Evolutionary conservation across 768 basidiomycete genomes (phyloP).

Genomic region (Harrya chromipes): DNA sequence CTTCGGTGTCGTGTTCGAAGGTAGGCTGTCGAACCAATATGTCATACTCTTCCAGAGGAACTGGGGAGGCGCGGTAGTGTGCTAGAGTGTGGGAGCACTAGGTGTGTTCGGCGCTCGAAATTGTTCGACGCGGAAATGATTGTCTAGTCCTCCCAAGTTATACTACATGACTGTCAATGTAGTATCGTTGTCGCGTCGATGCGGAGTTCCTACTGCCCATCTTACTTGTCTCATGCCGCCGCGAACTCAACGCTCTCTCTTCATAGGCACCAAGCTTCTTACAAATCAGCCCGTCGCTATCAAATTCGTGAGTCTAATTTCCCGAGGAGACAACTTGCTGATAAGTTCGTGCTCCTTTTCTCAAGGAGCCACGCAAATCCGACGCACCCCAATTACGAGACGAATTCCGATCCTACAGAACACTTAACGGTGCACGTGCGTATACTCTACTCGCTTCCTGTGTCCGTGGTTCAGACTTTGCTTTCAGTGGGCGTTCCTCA

Average conservation of each 20-base stretch:
- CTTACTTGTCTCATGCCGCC: neutral
- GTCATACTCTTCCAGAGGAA: conserved; percentile 2
- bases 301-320: conserved; percentile 75
- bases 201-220: neutral
- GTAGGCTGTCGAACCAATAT: conserved; percentile 41
- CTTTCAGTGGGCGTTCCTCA: conserved; percentile 88
- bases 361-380: conserved; percentile 91
- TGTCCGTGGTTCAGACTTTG: conserved; percentile 13
- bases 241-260: conserved; percentile 15
- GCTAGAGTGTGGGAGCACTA: neutral
- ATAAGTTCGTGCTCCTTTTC: conserved; percentile 11
- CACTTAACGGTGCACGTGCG: conserved; percentile 85
- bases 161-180: conserved; percentile 5
- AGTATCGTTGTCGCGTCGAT: conserved; percentile 1
- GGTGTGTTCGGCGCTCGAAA: conserved; percentile 12
- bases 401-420: conserved; percentile 97
- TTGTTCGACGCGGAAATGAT: conserved; percentile 2
- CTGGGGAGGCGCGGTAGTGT: neutral
- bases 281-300: conserved; percentile 89
- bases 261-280: conserved; percentile 76
- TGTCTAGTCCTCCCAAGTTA: conserved; percentile 2
- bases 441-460: conserved; percentile 18
- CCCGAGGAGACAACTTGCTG: conserved; percentile 10
- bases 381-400: conserved; percentile 97
- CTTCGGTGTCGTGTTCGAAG: conserved; percentile 98